phyloP scores from a whole-genome alignment of 225 moss, liverwort and hornwort genomes.

The Bryoerythrophyllum caledonicum region DNA sequence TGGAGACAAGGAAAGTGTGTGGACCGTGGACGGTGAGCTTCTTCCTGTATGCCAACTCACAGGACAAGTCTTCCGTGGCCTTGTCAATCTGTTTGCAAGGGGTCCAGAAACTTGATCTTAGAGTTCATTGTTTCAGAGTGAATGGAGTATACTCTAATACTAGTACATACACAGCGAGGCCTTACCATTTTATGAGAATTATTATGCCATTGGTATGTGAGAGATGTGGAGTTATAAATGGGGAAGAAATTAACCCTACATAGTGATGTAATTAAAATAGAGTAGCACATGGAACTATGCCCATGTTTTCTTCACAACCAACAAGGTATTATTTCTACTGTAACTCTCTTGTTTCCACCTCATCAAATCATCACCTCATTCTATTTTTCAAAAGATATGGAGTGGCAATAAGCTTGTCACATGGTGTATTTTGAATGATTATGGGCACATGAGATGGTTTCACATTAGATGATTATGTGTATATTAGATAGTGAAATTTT shows the following conservation, averaged over 20 bases:
- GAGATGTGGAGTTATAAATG: background rate
- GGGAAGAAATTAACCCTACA: background rate
- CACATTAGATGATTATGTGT: too few relatives aligned
- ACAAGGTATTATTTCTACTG: background rate
- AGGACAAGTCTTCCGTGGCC: constrained; percentile 85
- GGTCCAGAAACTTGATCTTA: constrained; percentile 71
- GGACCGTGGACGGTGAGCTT: constrained; percentile 94
- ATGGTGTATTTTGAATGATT: too few relatives aligned
- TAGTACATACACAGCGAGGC: background rate
- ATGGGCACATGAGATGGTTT: too few relatives aligned
- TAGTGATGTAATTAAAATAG: background rate
- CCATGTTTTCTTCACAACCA: background rate
- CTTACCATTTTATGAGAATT: background rate
- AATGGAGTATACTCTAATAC: background rate
- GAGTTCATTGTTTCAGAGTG: background rate
- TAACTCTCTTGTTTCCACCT: background rate
- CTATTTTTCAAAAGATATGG: too few relatives aligned
- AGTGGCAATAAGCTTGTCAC: too few relatives aligned
- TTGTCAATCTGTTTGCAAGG: constrained; percentile 80
- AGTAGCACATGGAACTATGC: background rate
- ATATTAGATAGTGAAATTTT: too few relatives aligned
- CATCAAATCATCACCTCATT: background rate
- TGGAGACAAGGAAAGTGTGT: constrained; percentile 73
- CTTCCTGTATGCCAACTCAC: constrained; percentile 80
- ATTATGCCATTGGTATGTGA: background rate